These are phyloP conservation scores for Oidium heveae DNA, from an alignment of 2,329 filamentous ascomycete genomes.

Conservation along the genomic window DNA sequence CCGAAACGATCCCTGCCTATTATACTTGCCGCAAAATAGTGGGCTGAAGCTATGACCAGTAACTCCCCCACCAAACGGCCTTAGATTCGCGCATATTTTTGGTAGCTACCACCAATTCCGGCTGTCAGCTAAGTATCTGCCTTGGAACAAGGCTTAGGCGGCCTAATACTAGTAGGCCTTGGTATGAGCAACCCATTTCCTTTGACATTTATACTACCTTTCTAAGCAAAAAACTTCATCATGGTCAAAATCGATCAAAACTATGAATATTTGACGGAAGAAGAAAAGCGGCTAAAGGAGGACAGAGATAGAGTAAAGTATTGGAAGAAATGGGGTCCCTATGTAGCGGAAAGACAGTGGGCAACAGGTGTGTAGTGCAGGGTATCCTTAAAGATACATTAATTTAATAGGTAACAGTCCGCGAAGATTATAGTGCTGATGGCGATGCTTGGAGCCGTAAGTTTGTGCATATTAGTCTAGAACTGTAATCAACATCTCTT, in stretches of 20 bases:
- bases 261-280: constrained; percentile 65
- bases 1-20: too few relatives aligned
- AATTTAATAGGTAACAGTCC: constrained; percentile 23
- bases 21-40: too few relatives aligned
- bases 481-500: constrained; percentile 2
- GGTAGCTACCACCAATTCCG: too few relatives aligned
- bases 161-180: too few relatives aligned
- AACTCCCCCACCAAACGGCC: too few relatives aligned
- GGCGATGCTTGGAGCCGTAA: constrained; percentile 91
- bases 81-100: too few relatives aligned
- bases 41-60: too few relatives aligned
- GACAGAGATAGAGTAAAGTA: constrained; percentile 67
- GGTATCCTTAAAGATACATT: not conserved
- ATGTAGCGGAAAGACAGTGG: constrained; percentile 86
- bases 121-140: too few relatives aligned
- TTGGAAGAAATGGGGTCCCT: constrained; percentile 97
- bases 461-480: constrained; percentile 15
- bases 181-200: too few relatives aligned
- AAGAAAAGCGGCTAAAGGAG: constrained; percentile 73
- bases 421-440: constrained; percentile 74
- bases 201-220: too few relatives aligned
- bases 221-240: constrained; percentile 5
- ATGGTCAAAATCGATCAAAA: constrained; percentile 74
- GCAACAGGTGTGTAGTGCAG: constrained; percentile 40
- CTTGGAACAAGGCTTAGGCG: too few relatives aligned